A percentile compares a stretch with the other conserved stretches of the same genome.
Evolutionary conservation across 441 rosid genomes (phyloP).

Genomic region (Euphorbia celastroides): DNA sequence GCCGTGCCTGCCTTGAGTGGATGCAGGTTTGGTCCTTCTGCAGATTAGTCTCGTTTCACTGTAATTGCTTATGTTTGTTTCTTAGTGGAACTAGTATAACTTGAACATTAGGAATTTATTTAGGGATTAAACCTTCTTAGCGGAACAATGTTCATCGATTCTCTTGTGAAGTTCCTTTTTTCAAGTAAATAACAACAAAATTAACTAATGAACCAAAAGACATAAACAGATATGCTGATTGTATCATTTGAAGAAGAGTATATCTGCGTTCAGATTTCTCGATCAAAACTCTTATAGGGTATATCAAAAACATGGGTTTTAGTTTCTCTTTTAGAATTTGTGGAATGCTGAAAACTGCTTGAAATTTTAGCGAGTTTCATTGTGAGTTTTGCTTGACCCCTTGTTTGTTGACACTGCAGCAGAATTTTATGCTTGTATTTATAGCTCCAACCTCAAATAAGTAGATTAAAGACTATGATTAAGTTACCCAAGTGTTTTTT

Average conservation of each 20-base stretch:
- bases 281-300: no score
- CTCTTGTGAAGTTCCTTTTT: not conserved
- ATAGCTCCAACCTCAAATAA: conserved; percentile 12
- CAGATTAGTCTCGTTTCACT: not conserved
- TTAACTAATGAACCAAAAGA: not conserved
- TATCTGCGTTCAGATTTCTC: not conserved
- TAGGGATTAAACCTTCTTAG: not conserved
- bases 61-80: not conserved
- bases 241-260: not conserved
- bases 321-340: not conserved
- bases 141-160: not conserved
- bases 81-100: not conserved
- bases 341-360: not conserved
- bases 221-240: not conserved
- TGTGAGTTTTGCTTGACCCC: conserved; percentile 7
- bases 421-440: conserved; percentile 15
- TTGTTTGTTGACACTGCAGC: conserved; percentile 12
- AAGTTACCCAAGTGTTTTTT: no score
- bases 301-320: no score
- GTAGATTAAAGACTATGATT: conserved; percentile 12
- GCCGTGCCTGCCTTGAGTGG: conserved; percentile 64
- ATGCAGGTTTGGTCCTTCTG: conserved; percentile 40
- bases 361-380: conserved; percentile 2
- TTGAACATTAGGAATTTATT: no score
- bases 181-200: not conserved